These are phyloP conservation scores for Lasiodiplodia hormozganensis DNA, from an alignment of 2,329 filamentous ascomycete species.

Conservation along the genomic window DNA sequence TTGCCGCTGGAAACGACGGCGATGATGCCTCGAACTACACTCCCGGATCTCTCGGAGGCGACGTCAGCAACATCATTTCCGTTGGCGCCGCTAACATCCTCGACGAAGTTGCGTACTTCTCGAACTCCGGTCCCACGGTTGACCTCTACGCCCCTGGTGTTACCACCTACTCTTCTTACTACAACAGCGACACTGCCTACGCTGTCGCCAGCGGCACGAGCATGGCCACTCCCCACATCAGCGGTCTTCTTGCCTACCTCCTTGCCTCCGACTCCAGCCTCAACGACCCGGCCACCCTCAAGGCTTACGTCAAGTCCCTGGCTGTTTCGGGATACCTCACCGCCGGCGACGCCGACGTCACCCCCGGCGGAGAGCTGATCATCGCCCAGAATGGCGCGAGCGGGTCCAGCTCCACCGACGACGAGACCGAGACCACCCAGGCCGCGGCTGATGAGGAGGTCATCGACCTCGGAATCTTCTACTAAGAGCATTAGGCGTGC, in stretches of 20 bases:
- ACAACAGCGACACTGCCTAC: slow-evolving; percentile 44
- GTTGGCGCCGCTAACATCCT: slow-evolving; percentile 45
- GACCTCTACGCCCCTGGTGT: slow-evolving; percentile 48
- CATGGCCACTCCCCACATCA: slow-evolving; percentile 70
- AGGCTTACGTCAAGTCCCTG: slow-evolving; percentile 6
- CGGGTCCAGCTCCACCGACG: slow-evolving; percentile 1
- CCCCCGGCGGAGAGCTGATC: slow-evolving; percentile 14
- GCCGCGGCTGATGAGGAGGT: slow-evolving; percentile 9
- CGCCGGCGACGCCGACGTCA: slow-evolving; percentile 6
- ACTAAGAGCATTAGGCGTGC: slow-evolving; percentile 3
- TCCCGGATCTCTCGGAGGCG: slow-evolving; percentile 37
- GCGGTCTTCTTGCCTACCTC: slow-evolving; percentile 71
- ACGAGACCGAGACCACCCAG: background rate
- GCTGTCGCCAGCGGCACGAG: slow-evolving; percentile 62
- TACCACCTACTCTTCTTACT: slow-evolving; percentile 52
- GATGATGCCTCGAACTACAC: slow-evolving; percentile 39
- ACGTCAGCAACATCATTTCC: slow-evolving; percentile 47
- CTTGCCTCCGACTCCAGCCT: slow-evolving; percentile 49
- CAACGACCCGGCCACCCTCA: slow-evolving; percentile 23
- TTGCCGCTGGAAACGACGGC: slow-evolving; percentile 45
- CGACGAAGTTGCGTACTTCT: slow-evolving; percentile 43
- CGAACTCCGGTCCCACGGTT: slow-evolving; percentile 45
- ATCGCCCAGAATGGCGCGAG: slow-evolving; percentile 27
- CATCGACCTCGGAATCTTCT: slow-evolving; percentile 23
- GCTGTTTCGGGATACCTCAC: slow-evolving; percentile 19